Conservation (phyloP, 768 basidiomycete species). For the Crassisporium funariophilum region DNA sequence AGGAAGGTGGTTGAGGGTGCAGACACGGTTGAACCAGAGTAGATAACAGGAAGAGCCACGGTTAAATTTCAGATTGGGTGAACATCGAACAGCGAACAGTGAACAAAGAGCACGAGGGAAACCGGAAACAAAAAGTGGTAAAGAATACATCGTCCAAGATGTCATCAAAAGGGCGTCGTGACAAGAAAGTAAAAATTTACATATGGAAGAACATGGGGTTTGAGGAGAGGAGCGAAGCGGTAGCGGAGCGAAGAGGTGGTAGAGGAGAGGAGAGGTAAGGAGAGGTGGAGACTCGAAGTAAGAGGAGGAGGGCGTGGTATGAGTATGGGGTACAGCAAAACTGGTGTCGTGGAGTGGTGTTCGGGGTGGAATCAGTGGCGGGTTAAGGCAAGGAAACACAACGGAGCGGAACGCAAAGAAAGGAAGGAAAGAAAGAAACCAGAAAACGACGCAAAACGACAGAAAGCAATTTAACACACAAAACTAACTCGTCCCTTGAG, state of each 20-base stretch:
- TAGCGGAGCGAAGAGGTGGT: neutral
- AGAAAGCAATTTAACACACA: conserved; percentile 15
- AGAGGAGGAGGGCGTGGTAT: too few species aligned
- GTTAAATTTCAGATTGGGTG: too few species aligned
- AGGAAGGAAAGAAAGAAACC: conserved; percentile 4
- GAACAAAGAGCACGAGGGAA: too few species aligned
- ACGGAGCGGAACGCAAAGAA: conserved; percentile 12
- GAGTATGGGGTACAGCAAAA: too few species aligned
- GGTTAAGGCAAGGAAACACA: neutral
- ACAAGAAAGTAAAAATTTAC: neutral
- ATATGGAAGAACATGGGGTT: neutral
- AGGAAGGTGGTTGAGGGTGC: too few species aligned
- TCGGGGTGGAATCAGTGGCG: too few species aligned
- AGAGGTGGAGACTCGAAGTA: neutral
- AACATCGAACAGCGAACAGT: too few species aligned
- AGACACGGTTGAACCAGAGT: too few species aligned
- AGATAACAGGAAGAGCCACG: too few species aligned
- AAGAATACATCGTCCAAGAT: conserved; percentile 19
- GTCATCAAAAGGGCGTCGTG: conserved; percentile 12
- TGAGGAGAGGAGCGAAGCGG: neutral
- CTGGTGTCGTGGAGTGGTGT: too few species aligned
- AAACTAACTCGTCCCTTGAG: conserved; percentile 1
- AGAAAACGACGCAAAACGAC: conserved; percentile 8
- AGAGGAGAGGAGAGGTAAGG: neutral
- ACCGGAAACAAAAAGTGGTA: neutral